Evolutionary conservation across 441 rosid species (phyloP).

Genomic region (Geranium incanum): DNA sequence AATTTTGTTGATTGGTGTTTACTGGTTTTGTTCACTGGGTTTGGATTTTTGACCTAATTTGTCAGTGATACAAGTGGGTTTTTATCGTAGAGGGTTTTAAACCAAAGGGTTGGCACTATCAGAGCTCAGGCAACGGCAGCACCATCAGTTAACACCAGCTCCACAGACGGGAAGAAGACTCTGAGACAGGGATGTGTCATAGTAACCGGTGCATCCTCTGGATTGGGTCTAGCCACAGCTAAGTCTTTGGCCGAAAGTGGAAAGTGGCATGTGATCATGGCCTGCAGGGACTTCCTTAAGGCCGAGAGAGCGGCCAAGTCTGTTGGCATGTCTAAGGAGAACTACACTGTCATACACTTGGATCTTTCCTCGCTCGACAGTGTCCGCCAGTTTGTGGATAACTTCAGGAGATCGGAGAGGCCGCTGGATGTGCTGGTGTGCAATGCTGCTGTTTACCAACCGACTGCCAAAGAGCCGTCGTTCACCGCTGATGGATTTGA

Average conservation of each 20-base stretch:
- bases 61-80: neutral
- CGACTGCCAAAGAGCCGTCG: slow-evolving; percentile 77
- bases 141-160: slow-evolving; percentile 15
- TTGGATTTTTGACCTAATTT: neutral
- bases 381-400: slow-evolving; percentile 66
- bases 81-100: neutral
- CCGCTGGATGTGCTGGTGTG: slow-evolving; percentile 73
- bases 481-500: slow-evolving; percentile 91
- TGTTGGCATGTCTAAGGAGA: slow-evolving; percentile 63
- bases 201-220: slow-evolving; percentile 89
- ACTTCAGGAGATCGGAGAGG: slow-evolving; percentile 37
- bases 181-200: slow-evolving; percentile 73
- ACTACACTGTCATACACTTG: slow-evolving; percentile 70
- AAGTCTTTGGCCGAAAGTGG: slow-evolving; percentile 91
- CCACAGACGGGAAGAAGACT: slow-evolving; percentile 62
- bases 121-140: neutral
- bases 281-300: slow-evolving; percentile 82
- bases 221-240: slow-evolving; percentile 81
- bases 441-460: slow-evolving; percentile 77
- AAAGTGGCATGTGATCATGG: slow-evolving; percentile 92
- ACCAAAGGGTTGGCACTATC: neutral
- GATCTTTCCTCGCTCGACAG: slow-evolving; percentile 83
- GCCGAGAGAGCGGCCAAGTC: slow-evolving; percentile 73
- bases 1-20: neutral
- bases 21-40: neutral